Conservation (phyloP, 495 filamentous ascomycete genomes). For the Delitschia confertaspora region DNA sequence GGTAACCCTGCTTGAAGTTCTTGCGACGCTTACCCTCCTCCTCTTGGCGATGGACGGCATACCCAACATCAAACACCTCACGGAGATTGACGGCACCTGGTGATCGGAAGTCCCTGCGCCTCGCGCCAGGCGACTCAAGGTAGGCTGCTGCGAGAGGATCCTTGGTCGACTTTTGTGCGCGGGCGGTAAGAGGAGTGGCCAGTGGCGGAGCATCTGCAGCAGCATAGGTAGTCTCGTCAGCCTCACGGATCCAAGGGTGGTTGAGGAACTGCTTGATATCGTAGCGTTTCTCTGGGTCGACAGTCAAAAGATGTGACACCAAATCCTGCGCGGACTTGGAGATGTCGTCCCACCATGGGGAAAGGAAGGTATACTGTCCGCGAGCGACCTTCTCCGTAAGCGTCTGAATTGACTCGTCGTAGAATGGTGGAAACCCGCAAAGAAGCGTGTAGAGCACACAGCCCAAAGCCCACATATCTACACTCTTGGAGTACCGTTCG, state of each 20-base stretch:
- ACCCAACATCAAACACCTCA: constrained; percentile 94
- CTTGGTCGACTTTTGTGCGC: constrained; percentile 41
- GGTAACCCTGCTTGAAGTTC: constrained; percentile 61
- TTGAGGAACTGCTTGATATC: constrained; percentile 79
- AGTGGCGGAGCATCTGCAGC: constrained; percentile 69
- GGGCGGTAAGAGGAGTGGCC: constrained; percentile 53
- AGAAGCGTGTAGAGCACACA: constrained; percentile 95
- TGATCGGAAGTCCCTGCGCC: constrained; percentile 86
- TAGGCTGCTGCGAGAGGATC: constrained; percentile 45
- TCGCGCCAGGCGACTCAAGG: constrained; percentile 46
- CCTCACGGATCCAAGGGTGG: constrained; percentile 82
- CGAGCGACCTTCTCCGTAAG: constrained; percentile 96
- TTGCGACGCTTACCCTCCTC: constrained; percentile 90
- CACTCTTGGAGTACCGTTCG: constrained; percentile 95
- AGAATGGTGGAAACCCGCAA: constrained; percentile 96
- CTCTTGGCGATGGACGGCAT: constrained; percentile 92
- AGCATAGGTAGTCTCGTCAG: constrained; percentile 65
- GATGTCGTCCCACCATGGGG: constrained; percentile 99
- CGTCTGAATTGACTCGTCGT: constrained; percentile 95
- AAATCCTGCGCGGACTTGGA: constrained; percentile 91
- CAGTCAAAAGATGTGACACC: constrained; percentile 84
- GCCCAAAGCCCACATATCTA: constrained; percentile 98
- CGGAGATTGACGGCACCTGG: constrained; percentile 91
- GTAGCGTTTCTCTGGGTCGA: constrained; percentile 86
- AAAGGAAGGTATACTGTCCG: constrained; percentile 95